Percentiles rank a stretch among this genome's conserved stretches.
These are phyloP conservation scores for Metschnikowia colocasiae DNA, from an alignment of 805 yeast genomes.

Conservation along the genomic window DNA sequence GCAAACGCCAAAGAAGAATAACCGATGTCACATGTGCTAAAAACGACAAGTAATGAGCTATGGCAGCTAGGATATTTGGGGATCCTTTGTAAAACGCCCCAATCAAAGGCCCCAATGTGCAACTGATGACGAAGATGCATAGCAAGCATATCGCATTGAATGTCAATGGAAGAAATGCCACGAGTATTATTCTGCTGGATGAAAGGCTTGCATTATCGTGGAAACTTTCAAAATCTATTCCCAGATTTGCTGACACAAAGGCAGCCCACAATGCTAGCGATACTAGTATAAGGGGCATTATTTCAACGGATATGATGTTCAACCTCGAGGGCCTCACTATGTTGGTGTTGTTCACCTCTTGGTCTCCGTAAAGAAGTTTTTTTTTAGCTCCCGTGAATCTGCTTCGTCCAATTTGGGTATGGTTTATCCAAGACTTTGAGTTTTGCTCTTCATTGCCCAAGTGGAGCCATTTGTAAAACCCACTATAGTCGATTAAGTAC, in stretches of 20 bases:
- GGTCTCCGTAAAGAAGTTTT: constrained; percentile 20
- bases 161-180: constrained; percentile 46
- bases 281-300: constrained; percentile 35
- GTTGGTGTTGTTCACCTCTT: constrained; percentile 40
- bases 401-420: constrained; percentile 14
- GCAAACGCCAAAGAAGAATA: constrained; percentile 59
- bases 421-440: constrained; percentile 13
- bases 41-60: constrained; percentile 10
- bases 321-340: constrained; percentile 48
- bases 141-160: constrained; percentile 40
- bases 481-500: constrained; percentile 94
- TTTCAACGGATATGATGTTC: constrained; percentile 40
- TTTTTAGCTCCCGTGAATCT: constrained; percentile 16
- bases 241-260: constrained; percentile 49
- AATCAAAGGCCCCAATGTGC: constrained; percentile 48
- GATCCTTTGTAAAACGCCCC: constrained; percentile 41
- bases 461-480: constrained; percentile 79
- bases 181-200: constrained; percentile 36
- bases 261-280: constrained; percentile 40
- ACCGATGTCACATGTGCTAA: constrained; percentile 54
- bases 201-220: constrained; percentile 21
- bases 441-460: constrained; percentile 9
- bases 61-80: constrained; percentile 52
- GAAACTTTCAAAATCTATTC: constrained; percentile 41
- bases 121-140: constrained; percentile 41